Evolutionary conservation across 441 rosid species (phyloP).

Genomic region (Manihot esculenta): DNA sequence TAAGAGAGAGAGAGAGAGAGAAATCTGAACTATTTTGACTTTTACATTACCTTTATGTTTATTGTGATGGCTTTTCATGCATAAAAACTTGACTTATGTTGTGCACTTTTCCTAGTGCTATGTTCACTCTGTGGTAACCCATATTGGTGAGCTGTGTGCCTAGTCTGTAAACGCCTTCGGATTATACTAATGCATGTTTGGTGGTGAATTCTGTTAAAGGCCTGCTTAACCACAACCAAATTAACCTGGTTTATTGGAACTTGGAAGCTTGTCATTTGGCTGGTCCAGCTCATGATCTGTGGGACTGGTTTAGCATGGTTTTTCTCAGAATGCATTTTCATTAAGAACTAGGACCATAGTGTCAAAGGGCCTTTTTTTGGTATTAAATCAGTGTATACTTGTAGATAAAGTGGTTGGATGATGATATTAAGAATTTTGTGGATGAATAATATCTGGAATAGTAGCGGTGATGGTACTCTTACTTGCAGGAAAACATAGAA

Average conservation of each 20-base stretch:
- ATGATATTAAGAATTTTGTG: neutral
- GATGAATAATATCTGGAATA: neutral
- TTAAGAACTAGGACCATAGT: neutral
- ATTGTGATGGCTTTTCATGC: neutral
- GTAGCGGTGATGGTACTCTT: neutral
- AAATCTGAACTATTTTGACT: neutral
- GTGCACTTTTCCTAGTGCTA: neutral
- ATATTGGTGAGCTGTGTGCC: neutral
- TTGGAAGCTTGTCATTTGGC: neutral
- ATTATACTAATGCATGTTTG: neutral
- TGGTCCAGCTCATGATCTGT: neutral
- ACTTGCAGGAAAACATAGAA: conserved; percentile 24
- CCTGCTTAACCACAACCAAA: neutral
- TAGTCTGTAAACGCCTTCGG: neutral
- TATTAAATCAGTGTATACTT: neutral
- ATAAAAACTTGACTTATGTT: neutral
- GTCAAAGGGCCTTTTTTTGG: neutral
- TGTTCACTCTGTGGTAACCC: neutral
- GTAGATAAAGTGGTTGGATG: neutral
- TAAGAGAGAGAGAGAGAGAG: no score
- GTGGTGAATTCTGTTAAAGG: neutral
- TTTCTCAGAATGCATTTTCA: neutral
- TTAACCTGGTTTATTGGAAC: neutral
- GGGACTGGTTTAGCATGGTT: conserved; percentile 8
- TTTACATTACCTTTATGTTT: neutral